Evolutionary conservation across 192 early-diverging fungal genomes (phyloP).

Genomic region (Kickxella alabastrina): DNA sequence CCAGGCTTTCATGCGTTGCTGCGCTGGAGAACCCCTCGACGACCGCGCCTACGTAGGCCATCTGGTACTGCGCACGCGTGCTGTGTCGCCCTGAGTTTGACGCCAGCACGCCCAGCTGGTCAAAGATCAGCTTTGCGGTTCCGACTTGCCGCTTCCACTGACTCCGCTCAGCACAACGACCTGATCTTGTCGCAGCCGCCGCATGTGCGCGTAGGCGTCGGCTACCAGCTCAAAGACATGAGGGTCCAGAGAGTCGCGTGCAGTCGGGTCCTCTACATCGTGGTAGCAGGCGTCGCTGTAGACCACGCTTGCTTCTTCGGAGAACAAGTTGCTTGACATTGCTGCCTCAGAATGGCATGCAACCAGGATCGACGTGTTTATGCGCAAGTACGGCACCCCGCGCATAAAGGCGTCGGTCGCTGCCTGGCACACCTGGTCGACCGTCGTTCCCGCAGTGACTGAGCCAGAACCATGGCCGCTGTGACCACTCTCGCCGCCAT

Average conservation of each 20-base stretch:
- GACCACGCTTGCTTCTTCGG: slow-evolving; percentile 26
- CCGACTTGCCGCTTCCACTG: slow-evolving; percentile 82
- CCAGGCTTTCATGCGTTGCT: slow-evolving; percentile 57
- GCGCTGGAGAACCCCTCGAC: slow-evolving; percentile 78
- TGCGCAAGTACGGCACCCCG: slow-evolving; percentile 33
- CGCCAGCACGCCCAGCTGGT: slow-evolving; percentile 72
- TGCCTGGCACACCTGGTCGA: slow-evolving; percentile 28
- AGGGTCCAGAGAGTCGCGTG: slow-evolving; percentile 46
- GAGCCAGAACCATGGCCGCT: background rate
- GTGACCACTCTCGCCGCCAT: background rate
- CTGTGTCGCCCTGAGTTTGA: slow-evolving; percentile 72
- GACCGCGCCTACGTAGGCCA: slow-evolving; percentile 65
- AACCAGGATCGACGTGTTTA: slow-evolving; percentile 41
- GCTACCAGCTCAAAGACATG: slow-evolving; percentile 68
- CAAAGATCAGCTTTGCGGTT: slow-evolving; percentile 64
- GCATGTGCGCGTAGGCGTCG: slow-evolving; percentile 65
- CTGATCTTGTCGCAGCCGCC: slow-evolving; percentile 66
- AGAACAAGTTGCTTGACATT: slow-evolving; percentile 23
- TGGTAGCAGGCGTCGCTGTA: slow-evolving; percentile 51
- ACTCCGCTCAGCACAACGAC: slow-evolving; percentile 72
- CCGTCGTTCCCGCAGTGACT: slow-evolving; percentile 9
- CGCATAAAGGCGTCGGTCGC: slow-evolving; percentile 17
- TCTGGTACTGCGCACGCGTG: slow-evolving; percentile 62
- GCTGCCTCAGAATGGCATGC: slow-evolving; percentile 38
- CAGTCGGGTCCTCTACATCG: slow-evolving; percentile 23